These are phyloP conservation scores for Chloromonas sp. DNA, from an alignment of 163 green algal species.

Conservation along the genomic window DNA sequence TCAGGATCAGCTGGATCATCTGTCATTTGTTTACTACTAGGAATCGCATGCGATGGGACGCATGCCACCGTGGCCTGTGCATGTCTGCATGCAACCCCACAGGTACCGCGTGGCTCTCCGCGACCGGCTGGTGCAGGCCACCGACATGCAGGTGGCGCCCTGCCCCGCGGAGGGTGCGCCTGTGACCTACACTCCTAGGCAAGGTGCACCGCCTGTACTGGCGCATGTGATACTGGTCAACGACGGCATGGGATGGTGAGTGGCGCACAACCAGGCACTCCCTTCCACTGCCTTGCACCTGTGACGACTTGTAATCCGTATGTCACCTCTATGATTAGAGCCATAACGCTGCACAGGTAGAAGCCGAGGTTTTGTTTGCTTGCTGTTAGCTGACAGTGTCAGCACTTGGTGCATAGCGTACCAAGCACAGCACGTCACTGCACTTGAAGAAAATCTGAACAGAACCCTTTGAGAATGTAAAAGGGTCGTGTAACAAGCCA, in stretches of 20 bases:
- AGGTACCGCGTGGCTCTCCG: constrained; percentile 2
- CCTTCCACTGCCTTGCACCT: neutral
- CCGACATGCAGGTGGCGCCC: neutral
- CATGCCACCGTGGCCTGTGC: too few species aligned
- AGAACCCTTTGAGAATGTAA: too few species aligned
- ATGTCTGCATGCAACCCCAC: neutral
- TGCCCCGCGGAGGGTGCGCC: neutral
- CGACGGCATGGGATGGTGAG: constrained; percentile 1
- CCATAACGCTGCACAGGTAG: too few species aligned
- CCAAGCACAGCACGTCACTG: too few species aligned
- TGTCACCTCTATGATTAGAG: neutral
- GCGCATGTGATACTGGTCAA: constrained; percentile 4
- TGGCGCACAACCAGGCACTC: neutral
- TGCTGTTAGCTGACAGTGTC: too few species aligned
- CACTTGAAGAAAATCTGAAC: too few species aligned
- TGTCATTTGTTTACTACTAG: too few species aligned
- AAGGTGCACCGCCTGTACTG: neutral
- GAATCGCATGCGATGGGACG: too few species aligned
- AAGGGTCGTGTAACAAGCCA: too few species aligned
- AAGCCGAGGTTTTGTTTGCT: too few species aligned
- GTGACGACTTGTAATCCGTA: neutral
- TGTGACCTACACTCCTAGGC: neutral
- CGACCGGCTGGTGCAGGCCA: constrained; percentile 1
- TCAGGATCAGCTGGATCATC: too few species aligned
- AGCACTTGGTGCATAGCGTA: too few species aligned